Percentiles rank a stretch among this genome's conserved stretches.
phyloP scores from a whole-genome alignment of 768 basidiomycete species.

The Clitopilus hobsonii region DNA sequence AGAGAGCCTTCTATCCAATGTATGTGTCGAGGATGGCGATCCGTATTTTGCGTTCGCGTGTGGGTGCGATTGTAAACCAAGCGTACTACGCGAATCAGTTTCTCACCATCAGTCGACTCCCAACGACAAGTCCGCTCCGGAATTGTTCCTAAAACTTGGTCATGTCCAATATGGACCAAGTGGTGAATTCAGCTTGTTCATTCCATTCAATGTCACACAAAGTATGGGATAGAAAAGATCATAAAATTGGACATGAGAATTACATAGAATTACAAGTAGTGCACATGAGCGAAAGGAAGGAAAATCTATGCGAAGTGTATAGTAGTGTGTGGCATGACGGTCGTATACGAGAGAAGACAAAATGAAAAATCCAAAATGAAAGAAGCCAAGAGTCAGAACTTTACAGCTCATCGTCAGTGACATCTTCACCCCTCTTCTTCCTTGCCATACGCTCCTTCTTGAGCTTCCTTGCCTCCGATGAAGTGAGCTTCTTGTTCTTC shows the following conservation, averaged over 20 bases:
- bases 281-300: not conserved
- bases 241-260: not conserved
- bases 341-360: slow-evolving; percentile 2
- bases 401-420: slow-evolving; percentile 61
- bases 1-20: too few relatives aligned
- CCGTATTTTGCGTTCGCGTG: too few relatives aligned
- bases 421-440: slow-evolving; percentile 82
- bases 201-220: not conserved
- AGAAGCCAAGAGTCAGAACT: slow-evolving; percentile 13
- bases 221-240: not conserved
- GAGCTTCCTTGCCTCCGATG: slow-evolving; percentile 78
- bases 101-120: too few relatives aligned
- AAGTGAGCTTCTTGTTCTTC: slow-evolving; percentile 83
- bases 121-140: too few relatives aligned
- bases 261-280: slow-evolving; percentile 1
- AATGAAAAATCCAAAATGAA: slow-evolving; percentile 3
- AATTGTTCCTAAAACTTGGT: too few relatives aligned
- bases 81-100: too few relatives aligned
- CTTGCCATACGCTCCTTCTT: slow-evolving; percentile 97
- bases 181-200: too few relatives aligned
- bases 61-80: too few relatives aligned
- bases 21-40: too few relatives aligned
- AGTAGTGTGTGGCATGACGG: not conserved
- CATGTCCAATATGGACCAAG: too few relatives aligned
- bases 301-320: not conserved